Evolutionary conservation across 129 eudicot genomes (phyloP).

Genomic region (Pseudognaphalium luteoalbum): DNA sequence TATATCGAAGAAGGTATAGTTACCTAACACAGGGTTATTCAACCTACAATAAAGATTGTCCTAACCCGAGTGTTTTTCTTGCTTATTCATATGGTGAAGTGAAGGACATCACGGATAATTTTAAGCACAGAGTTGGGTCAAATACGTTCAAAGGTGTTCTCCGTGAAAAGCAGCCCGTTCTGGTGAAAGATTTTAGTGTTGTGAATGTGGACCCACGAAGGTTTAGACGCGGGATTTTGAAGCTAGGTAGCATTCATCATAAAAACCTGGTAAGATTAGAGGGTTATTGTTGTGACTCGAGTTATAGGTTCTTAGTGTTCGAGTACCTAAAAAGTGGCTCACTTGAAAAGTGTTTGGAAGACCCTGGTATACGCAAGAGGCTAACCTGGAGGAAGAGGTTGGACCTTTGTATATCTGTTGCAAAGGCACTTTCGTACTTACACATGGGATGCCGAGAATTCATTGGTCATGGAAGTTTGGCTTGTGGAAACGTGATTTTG

Average conservation of each 20-base stretch:
- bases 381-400: conserved; percentile 67
- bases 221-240: conserved; percentile 44
- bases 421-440: conserved; percentile 64
- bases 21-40: conserved; percentile 22
- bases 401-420: conserved; percentile 49
- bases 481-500: conserved; percentile 49
- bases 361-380: conserved; percentile 45
- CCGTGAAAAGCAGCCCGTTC: conserved; percentile 46
- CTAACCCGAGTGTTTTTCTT: conserved; percentile 40
- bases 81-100: conserved; percentile 44
- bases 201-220: conserved; percentile 45
- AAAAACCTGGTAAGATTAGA: conserved; percentile 55
- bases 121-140: conserved; percentile 53
- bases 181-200: conserved; percentile 40
- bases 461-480: conserved; percentile 55
- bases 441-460: conserved; percentile 76
- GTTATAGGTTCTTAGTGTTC: conserved; percentile 48
- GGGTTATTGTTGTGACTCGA: conserved; percentile 60
- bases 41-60: conserved; percentile 31
- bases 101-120: conserved; percentile 49
- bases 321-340: conserved; percentile 56
- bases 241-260: conserved; percentile 65
- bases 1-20: conserved; percentile 40
- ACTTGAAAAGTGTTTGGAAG: conserved; percentile 45
- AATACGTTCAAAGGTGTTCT: conserved; percentile 50